Evolutionary conservation across 495 filamentous ascomycete species (phyloP), one percentile per base, ranked within the genome.

Genomic region (Tuber umbilicatum): DNA sequence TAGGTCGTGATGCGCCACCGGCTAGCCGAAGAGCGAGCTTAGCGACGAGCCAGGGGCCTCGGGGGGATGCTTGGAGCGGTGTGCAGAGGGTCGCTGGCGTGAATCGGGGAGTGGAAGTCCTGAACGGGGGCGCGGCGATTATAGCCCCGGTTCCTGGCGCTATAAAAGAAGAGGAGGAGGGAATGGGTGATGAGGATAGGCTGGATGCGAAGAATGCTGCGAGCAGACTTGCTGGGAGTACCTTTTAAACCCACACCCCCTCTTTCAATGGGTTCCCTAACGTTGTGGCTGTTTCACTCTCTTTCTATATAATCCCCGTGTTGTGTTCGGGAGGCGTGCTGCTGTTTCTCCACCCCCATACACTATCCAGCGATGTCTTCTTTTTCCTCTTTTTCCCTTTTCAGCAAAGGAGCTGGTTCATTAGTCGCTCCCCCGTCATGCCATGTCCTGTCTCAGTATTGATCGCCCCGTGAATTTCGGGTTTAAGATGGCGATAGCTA

Each of bases 21-120:
- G 85, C 90, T 10, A 85, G 85, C 27, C 88, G 95, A 69, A 89
- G 94, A 70, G 81, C 91, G 35, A 97, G 92, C 81, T 82, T 97
- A 67, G 89, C 91, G 5, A 90, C 91, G 9, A 94, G 91, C 80
- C 95, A 99, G 83, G 96, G 96, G 2, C 94, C 95, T 21, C 93
- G 94, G 84, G 95, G 96, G 7, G 95, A 99, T 83, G 91, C 96
- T 14, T 99, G 95, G 95, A 97, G 93, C 80, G 96, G 96, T 43
- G 93, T 97, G 31, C 89, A 95, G 76, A 87, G 94, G 76, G 86
- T 87, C 47, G 93, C 94, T 80, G 90, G 88, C n/a, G 83, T 92
- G 71, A 90, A 89, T 74, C 87, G 94, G 83, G 84, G 85, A 10
- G 87, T 87, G 1, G 86, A 86, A 27, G 70, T 68, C 5, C 82